These are phyloP conservation scores for Diddensiella caesifluorescens DNA, from an alignment of 805 yeast species.

Conservation along the genomic window DNA sequence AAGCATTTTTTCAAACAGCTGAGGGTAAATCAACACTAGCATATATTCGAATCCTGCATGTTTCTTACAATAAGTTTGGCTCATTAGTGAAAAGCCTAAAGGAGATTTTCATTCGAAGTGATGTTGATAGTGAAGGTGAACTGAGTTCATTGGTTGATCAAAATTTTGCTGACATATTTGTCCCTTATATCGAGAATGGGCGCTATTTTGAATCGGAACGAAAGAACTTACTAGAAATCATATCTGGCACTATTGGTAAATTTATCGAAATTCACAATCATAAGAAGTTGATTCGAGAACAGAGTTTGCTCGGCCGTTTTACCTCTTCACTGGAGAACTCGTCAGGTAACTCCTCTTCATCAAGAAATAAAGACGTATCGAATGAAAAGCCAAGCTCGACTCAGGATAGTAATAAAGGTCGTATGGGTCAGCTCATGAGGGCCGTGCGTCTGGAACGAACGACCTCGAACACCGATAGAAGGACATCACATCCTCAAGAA, in stretches of 20 bases:
- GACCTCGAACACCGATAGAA: conserved; percentile 6
- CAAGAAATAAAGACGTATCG: not conserved
- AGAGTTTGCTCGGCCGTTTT: conserved; percentile 18
- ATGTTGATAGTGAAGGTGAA: conserved; percentile 37
- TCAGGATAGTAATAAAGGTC: conserved; percentile 14
- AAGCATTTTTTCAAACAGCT: conserved; percentile 56
- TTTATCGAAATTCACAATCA: conserved; percentile 41
- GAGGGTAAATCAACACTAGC: conserved; percentile 60
- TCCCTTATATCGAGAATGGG: conserved; percentile 59
- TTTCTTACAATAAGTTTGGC: conserved; percentile 53
- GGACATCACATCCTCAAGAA: conserved; percentile 2
- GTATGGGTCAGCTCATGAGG: conserved; percentile 30
- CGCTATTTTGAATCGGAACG: conserved; percentile 68
- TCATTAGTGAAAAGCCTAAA: conserved; percentile 61
- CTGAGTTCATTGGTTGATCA: conserved; percentile 56
- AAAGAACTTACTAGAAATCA: conserved; percentile 49
- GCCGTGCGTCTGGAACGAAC: conserved; percentile 21
- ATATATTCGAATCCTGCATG: conserved; percentile 68
- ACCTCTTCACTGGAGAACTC: conserved; percentile 13
- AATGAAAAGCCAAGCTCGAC: not conserved
- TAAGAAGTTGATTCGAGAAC: conserved; percentile 34
- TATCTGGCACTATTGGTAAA: conserved; percentile 39
- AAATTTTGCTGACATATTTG: conserved; percentile 65
- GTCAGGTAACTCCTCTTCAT: conserved; percentile 1
- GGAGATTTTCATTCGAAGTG: conserved; percentile 42